Evolutionary conservation across 108 stramenopile genomes (phyloP), one percentile per base, ranked within the genome.

Genomic region (Phaeodactylum tricornutum): DNA sequence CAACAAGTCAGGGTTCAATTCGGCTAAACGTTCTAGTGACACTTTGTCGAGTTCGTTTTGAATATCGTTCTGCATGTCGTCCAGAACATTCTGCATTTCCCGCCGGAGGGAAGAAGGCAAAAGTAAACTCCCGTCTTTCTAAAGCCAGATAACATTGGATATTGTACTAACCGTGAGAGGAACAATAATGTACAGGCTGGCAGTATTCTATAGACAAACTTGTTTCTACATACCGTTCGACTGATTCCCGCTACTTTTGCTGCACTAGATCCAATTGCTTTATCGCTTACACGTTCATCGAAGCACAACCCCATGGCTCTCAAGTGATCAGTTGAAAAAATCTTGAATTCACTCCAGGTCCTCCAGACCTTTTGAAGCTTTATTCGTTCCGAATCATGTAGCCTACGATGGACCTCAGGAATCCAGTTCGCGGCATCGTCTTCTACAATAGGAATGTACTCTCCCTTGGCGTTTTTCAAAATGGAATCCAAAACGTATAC

Each of bases 41-140:
- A 89, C 83, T 51, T 89, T 89, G 38, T 81, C 81, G 29, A 89
- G 47, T 52, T 89, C 87, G 59, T 83, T 72, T 21, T 67, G 59
- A 12, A 68, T 71, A 27, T 77, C 64, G 35, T 56, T 68, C 50
- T 89, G 87, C 9, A 81, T 68, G 24, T 84, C 87, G 50, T 89
- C 87, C 49, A 89, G 32, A 21, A 89, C 50, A 22, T 57, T 65
- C 52, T 89, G 87, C 87, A 89, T 89, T 39, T 81, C 75, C 34
- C 48, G 57, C 51, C 81, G 60, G 12, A 89, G 48, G 7, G 64
- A 40, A 22, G 72, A 42, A 12, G 66, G 45, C 19, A 87, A 45
- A 23, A 67, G 20, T 7, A 87, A 50, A 20, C 69, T 56, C 27
- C 86, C 86, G 36, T 83, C 79, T 16, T 62, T 38, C 57, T 58